Percentiles rank a stretch among this genome's conserved stretches.
These are phyloP conservation scores for Polysphondylium violaceum DNA, from an alignment of 78 protist genomes.

Conservation along the genomic window DNA sequence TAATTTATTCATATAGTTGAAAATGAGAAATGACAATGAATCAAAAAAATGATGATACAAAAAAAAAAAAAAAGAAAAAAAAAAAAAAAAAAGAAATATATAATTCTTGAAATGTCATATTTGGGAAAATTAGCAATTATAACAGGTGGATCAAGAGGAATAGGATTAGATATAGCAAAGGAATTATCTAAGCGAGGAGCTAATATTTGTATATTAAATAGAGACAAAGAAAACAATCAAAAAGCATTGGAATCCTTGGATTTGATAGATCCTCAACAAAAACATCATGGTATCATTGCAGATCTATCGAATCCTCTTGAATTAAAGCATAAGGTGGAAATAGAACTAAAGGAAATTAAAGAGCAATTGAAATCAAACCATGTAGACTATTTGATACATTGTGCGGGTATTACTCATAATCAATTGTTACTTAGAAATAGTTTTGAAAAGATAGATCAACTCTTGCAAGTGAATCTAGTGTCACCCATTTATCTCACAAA, in stretches of 20 bases:
- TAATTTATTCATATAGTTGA: background rate
- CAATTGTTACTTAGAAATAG: slow-evolving; percentile 1
- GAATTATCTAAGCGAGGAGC: slow-evolving; percentile 36
- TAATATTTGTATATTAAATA: slow-evolving; percentile 35
- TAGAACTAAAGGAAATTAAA: slow-evolving; percentile 10
- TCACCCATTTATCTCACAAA: slow-evolving; percentile 32
- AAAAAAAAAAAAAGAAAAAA: background rate
- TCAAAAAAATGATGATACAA: background rate
- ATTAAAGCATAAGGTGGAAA: background rate
- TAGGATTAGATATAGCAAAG: slow-evolving; percentile 45
- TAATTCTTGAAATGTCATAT: too few species aligned
- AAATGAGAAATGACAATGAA: background rate
- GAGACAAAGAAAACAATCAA: background rate
- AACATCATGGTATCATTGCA: slow-evolving; percentile 8
- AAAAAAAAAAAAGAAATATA: background rate
- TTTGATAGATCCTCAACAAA: slow-evolving; percentile 8
- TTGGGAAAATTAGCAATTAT: slow-evolving; percentile 2
- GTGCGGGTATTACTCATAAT: slow-evolving; percentile 68
- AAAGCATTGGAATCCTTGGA: slow-evolving; percentile 24
- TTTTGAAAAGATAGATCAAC: background rate
- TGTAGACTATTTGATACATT: slow-evolving; percentile 9
- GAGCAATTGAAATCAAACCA: background rate
- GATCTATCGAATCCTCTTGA: slow-evolving; percentile 16
- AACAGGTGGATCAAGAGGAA: slow-evolving; percentile 74
- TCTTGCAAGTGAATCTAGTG: slow-evolving; percentile 27